Percentiles rank a stretch among this genome's conserved stretches.
Conservation (phyloP, 2,329 filamentous ascomycete species). For the Penicillium sp. region DNA sequence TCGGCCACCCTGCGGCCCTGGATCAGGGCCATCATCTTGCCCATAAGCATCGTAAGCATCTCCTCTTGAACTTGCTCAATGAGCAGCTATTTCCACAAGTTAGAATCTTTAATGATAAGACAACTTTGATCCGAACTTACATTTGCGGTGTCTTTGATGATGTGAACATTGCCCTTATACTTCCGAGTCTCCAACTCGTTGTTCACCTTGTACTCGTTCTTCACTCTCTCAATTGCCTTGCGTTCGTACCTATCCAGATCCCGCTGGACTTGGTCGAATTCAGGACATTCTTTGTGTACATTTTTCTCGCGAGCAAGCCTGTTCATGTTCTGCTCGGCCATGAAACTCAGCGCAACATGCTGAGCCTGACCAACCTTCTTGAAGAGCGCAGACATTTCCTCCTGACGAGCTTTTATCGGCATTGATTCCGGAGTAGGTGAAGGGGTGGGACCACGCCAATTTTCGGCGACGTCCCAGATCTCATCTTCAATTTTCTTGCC, state of each 20-base stretch:
- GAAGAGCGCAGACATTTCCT: constrained; percentile 43
- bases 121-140: constrained; percentile 18
- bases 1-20: constrained; percentile 19
- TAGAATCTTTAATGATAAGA: not conserved
- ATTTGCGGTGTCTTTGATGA: constrained; percentile 35
- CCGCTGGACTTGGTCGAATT: constrained; percentile 38
- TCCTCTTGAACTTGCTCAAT: constrained; percentile 17
- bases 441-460: constrained; percentile 33
- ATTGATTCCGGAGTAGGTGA: constrained; percentile 38
- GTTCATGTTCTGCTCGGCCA: constrained; percentile 41
- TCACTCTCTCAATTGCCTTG: constrained; percentile 28
- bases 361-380: constrained; percentile 43
- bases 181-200: constrained; percentile 31
- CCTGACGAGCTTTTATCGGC: constrained; percentile 42
- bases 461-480: constrained; percentile 29
- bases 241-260: constrained; percentile 30
- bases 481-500: constrained; percentile 26
- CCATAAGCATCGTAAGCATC: constrained; percentile 17
- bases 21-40: constrained; percentile 21
- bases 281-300: constrained; percentile 39
- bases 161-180: constrained; percentile 31
- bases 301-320: constrained; percentile 42
- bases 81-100: constrained; percentile 6
- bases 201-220: constrained; percentile 35
- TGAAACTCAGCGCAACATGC: constrained; percentile 38